Conservation (phyloP, 805 yeast genomes). For the Wickerhamiella allomyrinae region DNA sequence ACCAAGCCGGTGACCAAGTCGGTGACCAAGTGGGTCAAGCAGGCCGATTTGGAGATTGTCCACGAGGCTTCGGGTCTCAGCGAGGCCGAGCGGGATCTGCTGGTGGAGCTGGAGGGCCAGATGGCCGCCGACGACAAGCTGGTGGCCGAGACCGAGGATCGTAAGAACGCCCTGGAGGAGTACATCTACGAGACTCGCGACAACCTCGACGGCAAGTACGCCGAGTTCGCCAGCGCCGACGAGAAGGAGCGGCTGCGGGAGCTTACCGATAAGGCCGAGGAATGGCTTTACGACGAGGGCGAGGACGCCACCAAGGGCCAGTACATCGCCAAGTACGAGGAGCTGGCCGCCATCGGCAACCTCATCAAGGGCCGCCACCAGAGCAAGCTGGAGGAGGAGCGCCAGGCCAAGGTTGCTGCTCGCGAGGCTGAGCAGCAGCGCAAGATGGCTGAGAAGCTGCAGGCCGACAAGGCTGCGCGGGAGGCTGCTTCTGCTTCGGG, state of each 20-base stretch:
- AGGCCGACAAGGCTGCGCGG: slow-evolving; percentile 52
- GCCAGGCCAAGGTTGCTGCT: slow-evolving; percentile 73
- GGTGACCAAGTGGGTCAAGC: slow-evolving; percentile 89
- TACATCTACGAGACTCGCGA: slow-evolving; percentile 96
- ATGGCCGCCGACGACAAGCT: slow-evolving; percentile 84
- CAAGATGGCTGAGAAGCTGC: slow-evolving; percentile 69
- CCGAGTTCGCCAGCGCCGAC: slow-evolving; percentile 74
- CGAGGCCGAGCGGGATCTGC: slow-evolving; percentile 45
- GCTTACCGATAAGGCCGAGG: slow-evolving; percentile 76
- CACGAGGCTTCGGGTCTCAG: slow-evolving; percentile 43
- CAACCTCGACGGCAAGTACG: slow-evolving; percentile 83
- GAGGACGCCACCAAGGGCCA: slow-evolving; percentile 92
- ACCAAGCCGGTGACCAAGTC: slow-evolving; percentile 75
- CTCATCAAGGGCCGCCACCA: slow-evolving; percentile 88
- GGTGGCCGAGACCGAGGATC: slow-evolving; percentile 97
- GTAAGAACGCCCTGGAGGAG: slow-evolving; percentile 96
- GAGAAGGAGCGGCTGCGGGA: slow-evolving; percentile 71
- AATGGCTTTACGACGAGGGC: slow-evolving; percentile 97
- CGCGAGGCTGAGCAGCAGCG: slow-evolving; percentile 77
- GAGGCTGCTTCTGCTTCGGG: slow-evolving; percentile 24
- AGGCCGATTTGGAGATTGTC: slow-evolving; percentile 55
- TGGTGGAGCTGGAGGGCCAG: slow-evolving; percentile 71
- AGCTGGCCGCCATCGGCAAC: slow-evolving; percentile 88
- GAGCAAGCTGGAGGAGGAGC: slow-evolving; percentile 89
- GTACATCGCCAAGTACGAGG: slow-evolving; percentile 96